Conservation (phyloP, 2,329 filamentous ascomycete species). For the Fulvia fulva region DNA sequence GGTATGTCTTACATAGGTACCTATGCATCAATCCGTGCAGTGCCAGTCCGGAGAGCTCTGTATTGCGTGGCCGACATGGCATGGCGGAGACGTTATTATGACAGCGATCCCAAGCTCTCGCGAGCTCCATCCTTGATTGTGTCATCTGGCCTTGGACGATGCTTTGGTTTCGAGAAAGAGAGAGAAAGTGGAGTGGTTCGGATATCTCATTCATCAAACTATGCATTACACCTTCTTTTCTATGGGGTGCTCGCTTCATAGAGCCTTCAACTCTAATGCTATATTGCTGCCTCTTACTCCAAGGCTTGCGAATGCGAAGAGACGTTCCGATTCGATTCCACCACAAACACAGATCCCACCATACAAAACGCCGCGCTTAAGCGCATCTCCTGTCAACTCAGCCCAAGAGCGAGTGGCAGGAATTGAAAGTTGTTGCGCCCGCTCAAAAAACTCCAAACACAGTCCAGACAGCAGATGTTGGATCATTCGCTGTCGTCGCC, state of each 20-base stretch:
- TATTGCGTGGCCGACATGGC: neutral
- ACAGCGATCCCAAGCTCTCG: neutral
- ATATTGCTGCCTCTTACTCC: neutral
- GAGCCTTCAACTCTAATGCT: neutral
- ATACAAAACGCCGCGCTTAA: constrained; percentile 23
- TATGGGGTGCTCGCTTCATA: neutral
- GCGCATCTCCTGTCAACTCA: constrained; percentile 9
- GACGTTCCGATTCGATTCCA: neutral
- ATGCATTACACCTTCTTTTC: constrained; percentile 1
- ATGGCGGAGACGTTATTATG: neutral
- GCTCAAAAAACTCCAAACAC: neutral
- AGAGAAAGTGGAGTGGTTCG: neutral
- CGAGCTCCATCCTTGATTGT: neutral
- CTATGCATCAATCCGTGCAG: neutral
- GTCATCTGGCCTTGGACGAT: neutral
- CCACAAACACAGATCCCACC: no score
- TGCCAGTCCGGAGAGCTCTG: neutral
- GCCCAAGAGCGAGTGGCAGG: constrained; percentile 15
- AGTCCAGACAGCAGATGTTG: neutral
- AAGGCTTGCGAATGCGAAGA: neutral
- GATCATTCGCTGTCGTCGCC: constrained; percentile 17
- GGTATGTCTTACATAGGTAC: neutral
- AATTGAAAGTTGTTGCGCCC: constrained; percentile 8
- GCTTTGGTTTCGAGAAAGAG: neutral
- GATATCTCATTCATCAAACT: neutral